A percentile compares a stretch with the other conserved stretches of the same genome.
phyloP scores from a whole-genome alignment of 352 stramenopile genomes.

The Phytopythium sindhum region DNA sequence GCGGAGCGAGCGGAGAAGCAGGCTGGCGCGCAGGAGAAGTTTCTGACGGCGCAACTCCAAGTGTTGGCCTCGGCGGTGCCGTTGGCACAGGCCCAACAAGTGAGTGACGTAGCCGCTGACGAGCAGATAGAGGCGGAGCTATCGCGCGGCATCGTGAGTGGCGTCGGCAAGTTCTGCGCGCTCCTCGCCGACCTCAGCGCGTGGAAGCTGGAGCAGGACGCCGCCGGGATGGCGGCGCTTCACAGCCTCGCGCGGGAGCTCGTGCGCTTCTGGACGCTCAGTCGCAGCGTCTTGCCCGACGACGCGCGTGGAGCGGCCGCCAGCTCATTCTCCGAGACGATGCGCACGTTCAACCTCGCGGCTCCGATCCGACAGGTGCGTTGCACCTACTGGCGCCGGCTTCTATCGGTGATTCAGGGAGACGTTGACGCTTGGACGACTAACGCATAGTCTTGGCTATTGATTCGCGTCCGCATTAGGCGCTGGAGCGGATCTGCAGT shows the following conservation, averaged over 20 bases:
- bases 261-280: slow-evolving; percentile 1
- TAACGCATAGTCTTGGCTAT: background rate
- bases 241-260: background rate
- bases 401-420: background rate
- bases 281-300: slow-evolving; percentile 1
- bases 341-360: background rate
- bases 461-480: background rate
- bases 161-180: background rate
- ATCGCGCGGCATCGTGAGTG: background rate
- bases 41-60: background rate
- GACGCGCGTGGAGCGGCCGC: background rate
- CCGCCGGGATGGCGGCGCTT: background rate
- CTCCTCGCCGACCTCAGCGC: background rate
- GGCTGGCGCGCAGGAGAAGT: background rate
- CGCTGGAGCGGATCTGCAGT: background rate
- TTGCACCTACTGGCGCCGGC: background rate
- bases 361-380: slow-evolving; percentile 1
- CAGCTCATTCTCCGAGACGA: background rate
- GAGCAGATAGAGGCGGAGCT: background rate
- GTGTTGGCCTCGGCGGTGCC: background rate
- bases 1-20: background rate
- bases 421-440: background rate
- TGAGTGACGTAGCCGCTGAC: background rate
- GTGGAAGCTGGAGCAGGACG: background rate
- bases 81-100: background rate